Conservation (phyloP, 345 rosid genomes). For the Punica granatum region DNA sequence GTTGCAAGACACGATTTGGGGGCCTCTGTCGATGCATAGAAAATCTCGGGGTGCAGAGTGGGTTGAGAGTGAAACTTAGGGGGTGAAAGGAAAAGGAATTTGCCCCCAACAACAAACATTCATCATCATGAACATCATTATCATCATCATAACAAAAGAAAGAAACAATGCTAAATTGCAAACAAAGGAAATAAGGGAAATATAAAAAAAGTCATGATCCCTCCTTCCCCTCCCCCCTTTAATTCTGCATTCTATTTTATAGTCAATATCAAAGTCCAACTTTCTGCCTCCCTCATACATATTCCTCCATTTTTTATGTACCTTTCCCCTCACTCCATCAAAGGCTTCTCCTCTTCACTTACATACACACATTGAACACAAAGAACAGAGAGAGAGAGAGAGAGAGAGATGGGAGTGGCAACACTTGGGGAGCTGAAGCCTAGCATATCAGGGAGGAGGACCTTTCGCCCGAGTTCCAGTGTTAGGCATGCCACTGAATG, state of each 20-base stretch:
- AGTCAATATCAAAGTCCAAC: not conserved
- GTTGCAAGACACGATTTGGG: too few species aligned
- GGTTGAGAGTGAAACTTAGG: not conserved
- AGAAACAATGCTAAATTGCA: not conserved
- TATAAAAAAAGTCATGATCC: not conserved
- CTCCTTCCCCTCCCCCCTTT: not conserved
- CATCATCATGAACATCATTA: not conserved
- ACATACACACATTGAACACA: not conserved
- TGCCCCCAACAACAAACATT: not conserved
- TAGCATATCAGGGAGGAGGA: conserved; percentile 76
- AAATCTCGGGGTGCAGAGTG: not conserved
- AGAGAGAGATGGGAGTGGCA: conserved; percentile 66
- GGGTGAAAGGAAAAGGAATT: not conserved
- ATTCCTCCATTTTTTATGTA: not conserved
- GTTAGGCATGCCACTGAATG: conserved; percentile 94
- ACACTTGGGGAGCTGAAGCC: conserved; percentile 84
- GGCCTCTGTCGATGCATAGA: too few species aligned
- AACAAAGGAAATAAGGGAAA: not conserved
- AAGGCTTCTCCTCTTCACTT: not conserved
- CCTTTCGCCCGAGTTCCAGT: conserved; percentile 72
- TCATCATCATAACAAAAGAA: not conserved
- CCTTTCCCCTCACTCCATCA: not conserved
- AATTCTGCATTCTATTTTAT: not conserved
- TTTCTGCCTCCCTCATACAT: not conserved
- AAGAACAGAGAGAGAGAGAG: not conserved